Conservation (phyloP, 225 moss, liverwort and hornwort genomes). For the Pseudoscleropodium purum region DNA sequence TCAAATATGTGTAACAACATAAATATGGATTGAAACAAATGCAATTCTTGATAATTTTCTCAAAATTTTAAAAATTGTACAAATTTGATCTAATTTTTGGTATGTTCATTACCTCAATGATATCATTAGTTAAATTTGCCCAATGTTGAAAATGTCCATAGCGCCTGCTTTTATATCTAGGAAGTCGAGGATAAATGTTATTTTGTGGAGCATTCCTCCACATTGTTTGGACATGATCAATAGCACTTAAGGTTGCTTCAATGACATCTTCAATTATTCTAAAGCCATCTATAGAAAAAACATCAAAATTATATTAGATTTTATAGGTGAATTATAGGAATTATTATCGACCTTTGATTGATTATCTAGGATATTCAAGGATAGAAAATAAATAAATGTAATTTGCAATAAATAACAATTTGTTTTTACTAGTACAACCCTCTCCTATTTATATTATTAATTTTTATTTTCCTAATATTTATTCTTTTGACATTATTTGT, state of each 20-base stretch:
- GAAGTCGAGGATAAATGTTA: slow-evolving; percentile 57
- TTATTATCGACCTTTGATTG: neutral
- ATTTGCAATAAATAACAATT: neutral
- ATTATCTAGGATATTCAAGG: neutral
- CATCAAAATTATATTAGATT: neutral
- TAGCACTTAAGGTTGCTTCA: slow-evolving; percentile 28
- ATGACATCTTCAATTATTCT: slow-evolving; percentile 20
- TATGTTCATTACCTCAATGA: slow-evolving; percentile 47
- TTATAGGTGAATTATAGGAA: fast-evolving
- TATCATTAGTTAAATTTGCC: slow-evolving; percentile 48
- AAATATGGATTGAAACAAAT: neutral
- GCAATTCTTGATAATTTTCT: no score
- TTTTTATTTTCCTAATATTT: neutral
- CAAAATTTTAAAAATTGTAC: neutral
- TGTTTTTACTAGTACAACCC: neutral
- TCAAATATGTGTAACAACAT: neutral
- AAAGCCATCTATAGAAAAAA: slow-evolving; percentile 26
- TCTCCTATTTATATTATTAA: neutral
- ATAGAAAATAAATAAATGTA: no score
- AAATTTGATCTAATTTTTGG: neutral
- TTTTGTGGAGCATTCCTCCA: slow-evolving; percentile 66
- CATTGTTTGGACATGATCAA: slow-evolving; percentile 40
- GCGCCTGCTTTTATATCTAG: slow-evolving; percentile 35
- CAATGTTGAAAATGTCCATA: slow-evolving; percentile 82
- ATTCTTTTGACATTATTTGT: neutral